Evolutionary conservation across 139 green algal genomes (phyloP), one percentile per base, ranked within the genome.

Genomic region (Pleodorina starrii): DNA sequence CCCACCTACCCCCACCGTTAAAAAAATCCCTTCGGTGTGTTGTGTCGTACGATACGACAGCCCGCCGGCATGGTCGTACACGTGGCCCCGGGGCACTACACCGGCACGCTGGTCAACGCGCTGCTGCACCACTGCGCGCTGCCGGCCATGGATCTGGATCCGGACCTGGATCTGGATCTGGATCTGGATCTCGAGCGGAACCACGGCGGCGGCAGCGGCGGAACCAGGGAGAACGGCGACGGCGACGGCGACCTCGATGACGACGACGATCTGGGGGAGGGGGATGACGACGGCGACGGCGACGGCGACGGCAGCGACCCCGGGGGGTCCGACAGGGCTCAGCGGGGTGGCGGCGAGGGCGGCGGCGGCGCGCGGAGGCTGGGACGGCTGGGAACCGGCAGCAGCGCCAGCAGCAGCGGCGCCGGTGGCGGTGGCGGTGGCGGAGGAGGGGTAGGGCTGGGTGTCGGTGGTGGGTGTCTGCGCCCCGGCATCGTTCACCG

Each of bases 401-500:
- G 9, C 29, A n/a, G 54, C 25, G 43, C 43, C 42, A 74, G 54
- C 48, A 38, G n/a, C 19, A 35, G 57, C 60, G 21, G 35, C 9
- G 51, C 36, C 29, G 38, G 54, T 23, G 44, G 74, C 29, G 17
- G 14, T 14, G 38, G 63, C n/a, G 17, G 14, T 73, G n/a, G n/a
- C n/a, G n/a, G n/a, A 42, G n/a, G 5, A n/a, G 57, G 12, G 29
- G 57, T 68, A 42, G 63, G 40, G 72, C 40, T 36, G 1, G 19
- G 19, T 19, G 35, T 38, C 77, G 21, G 59, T 35, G 51, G 40
- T 35, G 27, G 71, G 16, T 74, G 93, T 12, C 78, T 99, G 9
- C 93, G 98, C 4, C 98, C 98, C 0, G 98, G 98, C n/a, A 99
- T 99, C 40, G 98, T 99, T 32, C 98, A 99, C 92, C 92, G 98